Conservation (phyloP, 345 rosid genomes). For the Gossypium raimondii region DNA sequence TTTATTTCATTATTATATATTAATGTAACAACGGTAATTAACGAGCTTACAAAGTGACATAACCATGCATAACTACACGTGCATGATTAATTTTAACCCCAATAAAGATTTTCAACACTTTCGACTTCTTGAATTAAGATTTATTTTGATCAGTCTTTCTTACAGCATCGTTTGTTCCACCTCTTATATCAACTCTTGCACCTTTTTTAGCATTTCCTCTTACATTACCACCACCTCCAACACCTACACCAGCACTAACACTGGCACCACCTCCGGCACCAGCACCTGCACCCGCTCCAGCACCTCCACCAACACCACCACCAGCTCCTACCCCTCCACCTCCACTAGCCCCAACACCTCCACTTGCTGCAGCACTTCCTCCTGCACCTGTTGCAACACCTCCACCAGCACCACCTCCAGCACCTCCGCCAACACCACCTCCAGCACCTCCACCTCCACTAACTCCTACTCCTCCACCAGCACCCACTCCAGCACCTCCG, state of each 20-base stretch:
- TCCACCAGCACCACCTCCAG: background rate
- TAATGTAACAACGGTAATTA: background rate
- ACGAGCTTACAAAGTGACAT: background rate
- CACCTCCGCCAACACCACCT: background rate
- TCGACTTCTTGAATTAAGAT: background rate
- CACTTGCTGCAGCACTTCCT: background rate
- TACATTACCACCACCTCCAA: background rate
- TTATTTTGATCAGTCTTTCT: too few species aligned
- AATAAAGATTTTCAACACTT: background rate
- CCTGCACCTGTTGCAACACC: background rate
- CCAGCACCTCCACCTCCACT: conserved; percentile 10
- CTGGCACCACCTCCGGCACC: too few species aligned
- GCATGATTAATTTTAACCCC: background rate
- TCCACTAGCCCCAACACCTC: too few species aligned
- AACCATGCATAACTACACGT: background rate
- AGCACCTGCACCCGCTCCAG: too few species aligned
- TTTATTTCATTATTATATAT: background rate
- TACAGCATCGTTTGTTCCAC: background rate
- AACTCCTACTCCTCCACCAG: background rate
- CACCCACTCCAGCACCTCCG: background rate
- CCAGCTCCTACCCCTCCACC: too few species aligned
- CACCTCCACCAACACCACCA: too few species aligned
- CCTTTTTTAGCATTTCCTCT: background rate
- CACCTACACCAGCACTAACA: background rate
- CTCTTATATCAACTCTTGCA: background rate